phyloP scores from a whole-genome alignment of 139 green algal genomes.

The Auxenochlorella protothecoides region DNA sequence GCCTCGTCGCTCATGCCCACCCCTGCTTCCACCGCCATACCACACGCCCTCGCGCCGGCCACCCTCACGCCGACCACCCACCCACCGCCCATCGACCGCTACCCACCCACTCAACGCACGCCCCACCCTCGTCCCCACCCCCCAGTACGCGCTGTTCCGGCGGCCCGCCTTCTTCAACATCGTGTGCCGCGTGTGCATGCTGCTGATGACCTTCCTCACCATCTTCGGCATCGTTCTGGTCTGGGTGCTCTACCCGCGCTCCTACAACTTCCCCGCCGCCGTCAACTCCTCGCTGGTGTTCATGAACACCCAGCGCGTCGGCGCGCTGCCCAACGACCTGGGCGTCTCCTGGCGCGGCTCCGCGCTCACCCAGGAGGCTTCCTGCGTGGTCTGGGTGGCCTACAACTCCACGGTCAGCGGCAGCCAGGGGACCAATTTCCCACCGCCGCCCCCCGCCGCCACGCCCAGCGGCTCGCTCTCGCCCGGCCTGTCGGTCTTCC shows the following conservation, averaged over 20 bases:
- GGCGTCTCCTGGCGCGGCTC: slow-evolving; percentile 34
- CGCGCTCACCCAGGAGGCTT: slow-evolving; percentile 15
- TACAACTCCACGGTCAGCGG: slow-evolving; percentile 1
- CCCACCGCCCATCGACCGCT: too few species aligned
- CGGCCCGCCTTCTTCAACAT: slow-evolving; percentile 15
- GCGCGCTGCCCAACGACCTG: slow-evolving; percentile 27
- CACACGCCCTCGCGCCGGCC: too few species aligned
- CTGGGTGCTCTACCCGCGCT: slow-evolving; percentile 40
- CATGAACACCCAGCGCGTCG: slow-evolving; percentile 37
- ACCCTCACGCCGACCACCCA: too few species aligned
- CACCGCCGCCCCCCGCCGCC: too few species aligned
- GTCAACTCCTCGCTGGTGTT: slow-evolving; percentile 24
- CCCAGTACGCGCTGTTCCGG: slow-evolving; percentile 22
- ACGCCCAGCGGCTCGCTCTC: not conserved
- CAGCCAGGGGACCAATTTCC: not conserved
- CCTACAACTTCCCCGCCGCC: slow-evolving; percentile 27
- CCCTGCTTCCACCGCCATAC: too few species aligned
- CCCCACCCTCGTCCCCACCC: not conserved
- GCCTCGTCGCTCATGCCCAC: too few species aligned
- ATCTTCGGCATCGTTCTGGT: slow-evolving; percentile 33
- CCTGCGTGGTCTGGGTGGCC: not conserved
- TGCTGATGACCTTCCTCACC: slow-evolving; percentile 16
- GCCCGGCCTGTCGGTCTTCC: too few species aligned
- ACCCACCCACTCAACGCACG: too few species aligned
- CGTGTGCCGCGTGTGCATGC: slow-evolving; percentile 15